A percentile compares a stretch with the other conserved stretches of the same genome.
These are phyloP conservation scores for Rhodotorula sp. DNA, from an alignment of 1,284 basidiomycete species.

Conservation along the genomic window DNA sequence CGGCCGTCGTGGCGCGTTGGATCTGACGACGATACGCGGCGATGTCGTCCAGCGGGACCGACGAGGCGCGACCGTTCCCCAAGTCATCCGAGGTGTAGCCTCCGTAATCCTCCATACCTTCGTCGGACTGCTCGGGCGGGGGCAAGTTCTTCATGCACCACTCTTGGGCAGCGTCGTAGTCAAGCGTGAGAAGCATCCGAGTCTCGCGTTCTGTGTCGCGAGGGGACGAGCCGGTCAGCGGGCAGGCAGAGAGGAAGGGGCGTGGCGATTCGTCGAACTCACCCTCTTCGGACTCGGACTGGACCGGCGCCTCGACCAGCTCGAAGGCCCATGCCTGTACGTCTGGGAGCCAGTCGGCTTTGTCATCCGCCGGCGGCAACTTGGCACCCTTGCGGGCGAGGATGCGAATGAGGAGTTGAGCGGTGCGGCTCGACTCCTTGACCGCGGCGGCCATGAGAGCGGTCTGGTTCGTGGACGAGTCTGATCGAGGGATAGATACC, in stretches of 20 bases:
- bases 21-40: not conserved
- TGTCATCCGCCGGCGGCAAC: not conserved
- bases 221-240: not conserved
- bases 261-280: not conserved
- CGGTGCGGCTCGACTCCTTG: not conserved
- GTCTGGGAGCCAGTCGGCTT: constrained; percentile 1
- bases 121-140: not conserved
- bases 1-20: not conserved
- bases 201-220: constrained; percentile 1
- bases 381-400: constrained; percentile 14
- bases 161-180: not conserved
- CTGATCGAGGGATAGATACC: not conserved
- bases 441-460: constrained; percentile 11
- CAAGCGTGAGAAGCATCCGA: constrained; percentile 3
- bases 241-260: too few relatives aligned
- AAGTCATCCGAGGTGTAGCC: constrained; percentile 1
- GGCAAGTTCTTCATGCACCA: constrained; percentile 13
- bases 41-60: not conserved
- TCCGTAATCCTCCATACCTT: not conserved
- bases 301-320: not conserved
- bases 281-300: not conserved
- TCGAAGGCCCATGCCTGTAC: constrained; percentile 11
- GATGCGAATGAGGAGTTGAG: constrained; percentile 13
- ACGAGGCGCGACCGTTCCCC: not conserved
- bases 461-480: constrained; percentile 2